Evolutionary conservation across 2,329 filamentous ascomycete genomes (phyloP).

Genomic region (Hymenoscyphus occultus): DNA sequence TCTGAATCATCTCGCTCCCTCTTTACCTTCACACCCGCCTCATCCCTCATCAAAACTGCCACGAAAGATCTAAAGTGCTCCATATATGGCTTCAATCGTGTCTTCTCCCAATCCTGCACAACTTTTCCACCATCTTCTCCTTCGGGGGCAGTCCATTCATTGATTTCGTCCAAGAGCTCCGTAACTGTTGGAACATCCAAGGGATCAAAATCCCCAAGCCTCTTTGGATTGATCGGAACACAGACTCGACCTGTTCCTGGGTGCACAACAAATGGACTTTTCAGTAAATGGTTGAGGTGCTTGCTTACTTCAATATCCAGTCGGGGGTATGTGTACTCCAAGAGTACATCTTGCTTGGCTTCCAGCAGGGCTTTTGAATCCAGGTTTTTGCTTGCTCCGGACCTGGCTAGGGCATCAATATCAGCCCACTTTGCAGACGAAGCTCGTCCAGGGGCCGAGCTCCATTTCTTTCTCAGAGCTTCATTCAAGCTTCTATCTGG

Average conservation of each 20-base stretch:
- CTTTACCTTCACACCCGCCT: conserved; percentile 52
- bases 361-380: conserved; percentile 73
- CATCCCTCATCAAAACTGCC: conserved; percentile 72
- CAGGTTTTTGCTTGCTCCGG: conserved; percentile 68
- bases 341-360: conserved; percentile 90
- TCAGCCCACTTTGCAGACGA: conserved; percentile 89
- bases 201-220: conserved; percentile 81
- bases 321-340: conserved; percentile 96
- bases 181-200: conserved; percentile 86
- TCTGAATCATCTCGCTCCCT: conserved; percentile 50
- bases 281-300: conserved; percentile 96
- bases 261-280: conserved; percentile 94
- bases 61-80: conserved; percentile 87
- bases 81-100: conserved; percentile 86
- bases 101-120: conserved; percentile 92
- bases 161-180: conserved; percentile 78
- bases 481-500: conserved; percentile 77
- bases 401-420: conserved; percentile 81
- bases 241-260: conserved; percentile 92
- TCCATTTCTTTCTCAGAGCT: conserved; percentile 86
- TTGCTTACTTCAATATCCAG: conserved; percentile 97
- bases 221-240: conserved; percentile 80
- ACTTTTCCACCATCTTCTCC: conserved; percentile 46
- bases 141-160: conserved; percentile 63
- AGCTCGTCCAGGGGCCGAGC: conserved; percentile 71